These are phyloP conservation scores for Hyaloscypha bicolor DNA, from an alignment of 495 filamentous ascomycete genomes.

Conservation along the genomic window DNA sequence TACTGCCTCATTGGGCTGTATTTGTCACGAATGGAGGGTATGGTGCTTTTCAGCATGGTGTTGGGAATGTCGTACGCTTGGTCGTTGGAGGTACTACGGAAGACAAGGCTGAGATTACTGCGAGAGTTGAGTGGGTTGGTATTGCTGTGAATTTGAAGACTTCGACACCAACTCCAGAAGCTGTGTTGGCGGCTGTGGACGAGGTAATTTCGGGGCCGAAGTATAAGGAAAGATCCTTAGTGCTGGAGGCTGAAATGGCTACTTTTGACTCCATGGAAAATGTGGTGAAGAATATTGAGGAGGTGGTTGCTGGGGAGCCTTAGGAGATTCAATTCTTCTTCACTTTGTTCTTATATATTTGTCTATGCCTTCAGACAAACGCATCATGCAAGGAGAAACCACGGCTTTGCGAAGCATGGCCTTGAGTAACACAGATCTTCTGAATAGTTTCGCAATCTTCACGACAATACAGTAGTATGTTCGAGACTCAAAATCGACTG, in stretches of 20 bases:
- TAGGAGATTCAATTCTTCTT: too few species aligned
- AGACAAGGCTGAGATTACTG: constrained; percentile 39
- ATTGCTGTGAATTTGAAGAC: constrained; percentile 39
- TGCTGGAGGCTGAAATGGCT: constrained; percentile 32
- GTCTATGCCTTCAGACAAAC: too few species aligned
- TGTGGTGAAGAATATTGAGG: constrained; percentile 31
- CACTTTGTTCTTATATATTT: too few species aligned
- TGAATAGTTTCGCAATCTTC: too few species aligned
- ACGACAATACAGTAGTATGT: too few species aligned
- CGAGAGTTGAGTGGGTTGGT: constrained; percentile 39
- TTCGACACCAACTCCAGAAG: constrained; percentile 31
- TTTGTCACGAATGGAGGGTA: constrained; percentile 42
- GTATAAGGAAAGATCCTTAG: constrained; percentile 31
- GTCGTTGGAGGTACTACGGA: constrained; percentile 37
- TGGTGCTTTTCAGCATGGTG: constrained; percentile 37
- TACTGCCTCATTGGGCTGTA: constrained; percentile 35
- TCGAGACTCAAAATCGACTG: too few species aligned
- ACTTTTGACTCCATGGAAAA: constrained; percentile 34
- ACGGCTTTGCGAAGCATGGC: too few species aligned
- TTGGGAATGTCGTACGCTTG: constrained; percentile 37
- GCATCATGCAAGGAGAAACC: too few species aligned
- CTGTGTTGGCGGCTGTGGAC: constrained; percentile 34
- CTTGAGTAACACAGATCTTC: too few species aligned
- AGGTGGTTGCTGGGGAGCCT: constrained; percentile 16
- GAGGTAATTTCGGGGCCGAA: constrained; percentile 34